Base-by-base conservation (phyloP, 2,329 filamentous ascomycete species). In the Diaporthe humulicola region DNA sequence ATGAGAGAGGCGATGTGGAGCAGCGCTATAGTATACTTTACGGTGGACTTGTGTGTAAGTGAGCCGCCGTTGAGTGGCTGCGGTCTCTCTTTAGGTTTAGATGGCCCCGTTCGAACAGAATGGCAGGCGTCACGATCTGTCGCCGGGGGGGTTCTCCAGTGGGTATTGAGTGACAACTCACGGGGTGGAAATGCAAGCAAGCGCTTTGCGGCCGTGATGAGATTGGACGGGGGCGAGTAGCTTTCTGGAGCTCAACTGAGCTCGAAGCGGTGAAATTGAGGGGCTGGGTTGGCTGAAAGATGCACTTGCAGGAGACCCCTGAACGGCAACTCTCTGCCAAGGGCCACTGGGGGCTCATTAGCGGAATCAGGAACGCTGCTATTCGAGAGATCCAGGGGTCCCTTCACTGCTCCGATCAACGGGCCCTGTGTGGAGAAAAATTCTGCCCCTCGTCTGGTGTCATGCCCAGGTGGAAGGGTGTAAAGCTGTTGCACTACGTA, bases 211-310 rank as follows among this genome's bases (percentile, higher is more conserved):
- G 56, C 33, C 73, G 67, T 45, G 38, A 64, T 60, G 48, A 64
- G 45, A 69, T 69, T 67, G 60, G 73, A 45, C 40, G 54, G 66
- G 57, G 66, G 30, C n/a, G 52, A n/a, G 67, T 42, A 67, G 56
- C 38, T 42, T 25, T 52, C 56, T 54, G 50, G 56, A 45, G 64
- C 72, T 74, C 56, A 40, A 48, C 40, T 67, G 48, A 72, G 54
- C 61, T 54, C 42, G 50, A 40, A 38, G 74, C 33, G 52, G 60
- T 72, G 75, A 76, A 76, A 75, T 75, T 33, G 58, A 71, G 75
- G 74, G 75, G 75, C 75, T 76, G 75, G 75, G 73, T 38, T 60
- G 52, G 42, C 50, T n/a, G 33, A 30, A 12, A 12, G 67, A 50
- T 40, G 74, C 22, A 58, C 56, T n/a, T 25, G 52, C 56, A 61